phyloP scores from a whole-genome alignment of 805 yeast species.

The Nakazawaea anatomiae region DNA sequence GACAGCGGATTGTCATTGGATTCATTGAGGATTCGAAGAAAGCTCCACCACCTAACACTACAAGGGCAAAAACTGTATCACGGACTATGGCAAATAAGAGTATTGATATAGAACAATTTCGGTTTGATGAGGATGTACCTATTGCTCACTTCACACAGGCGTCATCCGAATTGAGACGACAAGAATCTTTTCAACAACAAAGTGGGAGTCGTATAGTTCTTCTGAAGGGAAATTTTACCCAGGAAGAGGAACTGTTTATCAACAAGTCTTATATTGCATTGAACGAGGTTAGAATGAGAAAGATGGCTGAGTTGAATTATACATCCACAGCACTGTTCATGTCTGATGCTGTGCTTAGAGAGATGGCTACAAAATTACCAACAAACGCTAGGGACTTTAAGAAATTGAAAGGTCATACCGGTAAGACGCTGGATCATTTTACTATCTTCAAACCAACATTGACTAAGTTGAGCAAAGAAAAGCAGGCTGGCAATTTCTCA shows the following conservation, averaged over 20 bases:
- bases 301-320: constrained; percentile 35
- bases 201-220: constrained; percentile 16
- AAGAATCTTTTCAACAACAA: constrained; percentile 6
- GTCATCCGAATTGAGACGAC: constrained; percentile 10
- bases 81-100: constrained; percentile 4
- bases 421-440: constrained; percentile 22
- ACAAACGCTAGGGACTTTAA: constrained; percentile 40
- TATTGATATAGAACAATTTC: constrained; percentile 13
- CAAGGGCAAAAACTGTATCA: constrained; percentile 8
- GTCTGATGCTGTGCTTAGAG: constrained; percentile 36
- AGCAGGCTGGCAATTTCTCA: constrained; percentile 11
- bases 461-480: constrained; percentile 16
- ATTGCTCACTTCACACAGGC: constrained; percentile 18
- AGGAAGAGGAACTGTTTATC: constrained; percentile 21
- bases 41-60: constrained; percentile 11
- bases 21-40: constrained; percentile 31
- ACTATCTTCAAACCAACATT: constrained; percentile 18
- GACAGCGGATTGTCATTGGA: constrained; percentile 42
- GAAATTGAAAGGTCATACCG: constrained; percentile 28
- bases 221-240: constrained; percentile 13
- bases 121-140: constrained; percentile 15
- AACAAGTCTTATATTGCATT: constrained; percentile 26
- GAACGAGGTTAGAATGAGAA: constrained; percentile 33
- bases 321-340: constrained; percentile 28
- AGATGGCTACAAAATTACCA: constrained; percentile 53